Evolutionary conservation across 2,329 filamentous ascomycete species (phyloP).

Genomic region (Pestalotiopsis sp.): DNA sequence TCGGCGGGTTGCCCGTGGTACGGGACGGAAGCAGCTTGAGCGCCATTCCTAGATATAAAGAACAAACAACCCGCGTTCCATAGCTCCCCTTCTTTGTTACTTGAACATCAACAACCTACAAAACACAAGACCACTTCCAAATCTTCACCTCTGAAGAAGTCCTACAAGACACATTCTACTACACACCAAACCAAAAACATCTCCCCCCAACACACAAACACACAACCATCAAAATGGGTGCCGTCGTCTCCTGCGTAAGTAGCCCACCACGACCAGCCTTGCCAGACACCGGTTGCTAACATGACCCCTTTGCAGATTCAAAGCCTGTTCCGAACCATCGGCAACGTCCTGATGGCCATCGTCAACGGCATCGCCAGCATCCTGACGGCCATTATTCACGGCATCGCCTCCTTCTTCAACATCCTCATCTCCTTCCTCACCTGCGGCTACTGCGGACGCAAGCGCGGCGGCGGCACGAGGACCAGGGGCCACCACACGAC

Average conservation of each 20-base stretch:
- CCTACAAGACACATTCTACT: neutral
- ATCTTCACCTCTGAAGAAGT: neutral
- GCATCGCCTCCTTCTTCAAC: constrained; percentile 63
- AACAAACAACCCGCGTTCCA: neutral
- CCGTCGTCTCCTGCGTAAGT: constrained; percentile 81
- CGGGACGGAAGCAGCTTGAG: neutral
- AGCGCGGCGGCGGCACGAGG: constrained; percentile 25
- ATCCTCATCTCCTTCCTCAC: constrained; percentile 68
- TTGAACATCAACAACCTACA: constrained; percentile 1
- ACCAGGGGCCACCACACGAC: constrained; percentile 16
- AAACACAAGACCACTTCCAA: neutral
- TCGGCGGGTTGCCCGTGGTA: neutral
- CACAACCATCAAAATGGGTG: constrained; percentile 65
- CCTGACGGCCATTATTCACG: constrained; percentile 66
- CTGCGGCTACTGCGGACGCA: constrained; percentile 44
- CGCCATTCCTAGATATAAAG: neutral
- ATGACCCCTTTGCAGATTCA: constrained; percentile 53
- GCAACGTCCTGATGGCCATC: constrained; percentile 66
- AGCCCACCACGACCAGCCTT: too few species aligned
- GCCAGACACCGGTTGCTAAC: too few species aligned
- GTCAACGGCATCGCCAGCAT: constrained; percentile 66
- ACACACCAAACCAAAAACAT: constrained; percentile 8
- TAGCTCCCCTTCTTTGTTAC: neutral
- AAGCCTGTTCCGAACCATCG: constrained; percentile 63
- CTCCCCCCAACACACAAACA: constrained; percentile 11